Evolutionary conservation across 345 rosid genomes (phyloP), one percentile per base, ranked within the genome.

Genomic region (Gossypium anomalum): DNA sequence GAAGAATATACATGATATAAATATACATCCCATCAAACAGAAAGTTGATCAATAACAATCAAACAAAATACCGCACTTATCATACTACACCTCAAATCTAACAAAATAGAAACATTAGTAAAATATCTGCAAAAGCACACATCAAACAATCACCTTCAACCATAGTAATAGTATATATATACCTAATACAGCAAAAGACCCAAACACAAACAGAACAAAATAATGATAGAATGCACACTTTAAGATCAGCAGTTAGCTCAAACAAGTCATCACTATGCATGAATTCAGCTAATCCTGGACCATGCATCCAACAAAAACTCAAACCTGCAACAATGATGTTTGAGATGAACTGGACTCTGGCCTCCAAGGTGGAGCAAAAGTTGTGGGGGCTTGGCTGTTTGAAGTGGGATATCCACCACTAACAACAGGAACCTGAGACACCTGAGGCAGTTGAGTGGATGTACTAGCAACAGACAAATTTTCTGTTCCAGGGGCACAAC

Each of bases 401-500:
- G 93, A 79, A 73, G 86, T 79, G 67, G 90, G 79, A 70, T 86
- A 80, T 65, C 85, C 93, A 82, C 80, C 80, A 68, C 86, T 57
- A 79, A 85, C 88, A 79, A 80, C 82, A 64, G 91, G 80, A 81
- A 63, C 83, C 67, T 89, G 82, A 80, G 85, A 83, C 47, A 81
- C 89, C 82, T 81, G 90, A 80, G 85, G 83, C 47, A 82, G 89
- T 82, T 81, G 90, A 70, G 82, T 88, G 79, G 86, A 76, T 55
- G 90, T 71, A 80, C 82, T 77, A 68, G 87, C 45, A 84, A 84
- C 83, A 79, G 94, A 81, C 80, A 87, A 75, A 77, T 86, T 92
- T 78, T 96, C 99, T 17, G 98, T 96, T 71, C 99, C 99, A 0
- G 98, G 99, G 68, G 99, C 99, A 84, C 99, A 96, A 69, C 84